A percentile compares a stretch with the other conserved stretches of the same genome.
phyloP scores from a whole-genome alignment of 2,329 filamentous ascomycete species.

The Chaetomiaceae sp. region DNA sequence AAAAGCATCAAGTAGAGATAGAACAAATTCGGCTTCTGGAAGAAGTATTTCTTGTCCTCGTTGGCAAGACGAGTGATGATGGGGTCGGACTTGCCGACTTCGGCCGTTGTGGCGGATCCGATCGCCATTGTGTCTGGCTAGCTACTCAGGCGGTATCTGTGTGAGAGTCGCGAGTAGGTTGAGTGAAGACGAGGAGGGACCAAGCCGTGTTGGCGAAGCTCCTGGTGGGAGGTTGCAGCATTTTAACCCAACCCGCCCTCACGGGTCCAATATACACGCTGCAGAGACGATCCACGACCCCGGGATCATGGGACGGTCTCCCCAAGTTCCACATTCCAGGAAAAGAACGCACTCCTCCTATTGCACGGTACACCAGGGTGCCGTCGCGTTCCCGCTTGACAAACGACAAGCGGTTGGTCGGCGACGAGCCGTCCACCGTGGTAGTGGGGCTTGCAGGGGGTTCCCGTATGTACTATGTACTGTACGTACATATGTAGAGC shows the following conservation, averaged over 20 bases:
- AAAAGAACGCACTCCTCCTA: not conserved
- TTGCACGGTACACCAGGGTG: no score
- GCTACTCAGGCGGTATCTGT: not conserved
- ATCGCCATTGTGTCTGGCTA: slow-evolving; percentile 14
- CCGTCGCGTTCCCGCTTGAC: not conserved
- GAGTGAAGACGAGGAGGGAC: not conserved
- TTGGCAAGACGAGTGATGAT: slow-evolving; percentile 36
- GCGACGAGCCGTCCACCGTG: no score
- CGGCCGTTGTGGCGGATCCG: slow-evolving; percentile 12
- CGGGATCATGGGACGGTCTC: slow-evolving; percentile 3
- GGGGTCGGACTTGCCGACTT: slow-evolving; percentile 32
- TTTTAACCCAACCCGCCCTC: slow-evolving; percentile 15
- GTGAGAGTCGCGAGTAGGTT: not conserved
- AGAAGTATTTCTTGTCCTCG: slow-evolving; percentile 47
- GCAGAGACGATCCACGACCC: slow-evolving; percentile 13
- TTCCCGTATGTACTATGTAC: no score
- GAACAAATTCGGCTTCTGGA: slow-evolving; percentile 55
- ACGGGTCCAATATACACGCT: slow-evolving; percentile 12
- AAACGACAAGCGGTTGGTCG: not conserved
- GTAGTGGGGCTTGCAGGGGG: no score
- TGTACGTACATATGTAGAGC: no score
- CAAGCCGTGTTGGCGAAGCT: not conserved
- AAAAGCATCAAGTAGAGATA: slow-evolving; percentile 54
- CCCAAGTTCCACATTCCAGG: slow-evolving; percentile 4
- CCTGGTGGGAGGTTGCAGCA: not conserved